A percentile compares a stretch with the other conserved stretches of the same genome.
These are phyloP conservation scores for Lentinula detonsa DNA, from an alignment of 768 basidiomycete species.

Conservation along the genomic window DNA sequence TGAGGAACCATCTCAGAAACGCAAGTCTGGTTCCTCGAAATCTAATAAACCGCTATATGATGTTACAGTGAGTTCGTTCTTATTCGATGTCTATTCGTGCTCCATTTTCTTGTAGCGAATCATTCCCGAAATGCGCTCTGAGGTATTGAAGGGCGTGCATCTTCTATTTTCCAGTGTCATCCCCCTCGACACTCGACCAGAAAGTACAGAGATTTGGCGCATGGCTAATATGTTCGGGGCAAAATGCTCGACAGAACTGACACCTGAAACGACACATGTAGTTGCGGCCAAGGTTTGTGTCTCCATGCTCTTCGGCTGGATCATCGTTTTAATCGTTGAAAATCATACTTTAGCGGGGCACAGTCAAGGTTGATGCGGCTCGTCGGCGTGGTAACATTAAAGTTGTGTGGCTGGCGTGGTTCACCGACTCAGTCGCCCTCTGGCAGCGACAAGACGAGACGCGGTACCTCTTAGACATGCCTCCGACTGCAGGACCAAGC, in stretches of 20 bases:
- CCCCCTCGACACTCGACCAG: slow-evolving; percentile 78
- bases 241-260: slow-evolving; percentile 64
- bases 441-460: slow-evolving; percentile 81
- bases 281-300: slow-evolving; percentile 77
- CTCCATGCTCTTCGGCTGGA: slow-evolving; percentile 6
- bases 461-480: slow-evolving; percentile 67
- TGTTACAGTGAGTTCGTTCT: slow-evolving; percentile 57
- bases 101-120: slow-evolving; percentile 51
- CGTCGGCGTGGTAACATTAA: slow-evolving; percentile 70
- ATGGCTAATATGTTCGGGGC: slow-evolving; percentile 89
- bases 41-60: slow-evolving; percentile 44
- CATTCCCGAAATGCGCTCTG: slow-evolving; percentile 72
- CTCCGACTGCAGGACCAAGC: slow-evolving; percentile 30
- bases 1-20: slow-evolving; percentile 22
- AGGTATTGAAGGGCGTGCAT: slow-evolving; percentile 72
- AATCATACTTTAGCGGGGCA: slow-evolving; percentile 56
- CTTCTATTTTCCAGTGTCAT: slow-evolving; percentile 95
- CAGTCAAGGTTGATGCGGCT: slow-evolving; percentile 86
- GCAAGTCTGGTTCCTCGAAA: slow-evolving; percentile 20
- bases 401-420: slow-evolving; percentile 88
- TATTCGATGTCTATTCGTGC: not conserved
- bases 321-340: not conserved
- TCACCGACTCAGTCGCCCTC: slow-evolving; percentile 82
- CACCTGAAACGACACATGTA: slow-evolving; percentile 72
- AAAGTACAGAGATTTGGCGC: slow-evolving; percentile 80